Conservation (phyloP, 2,329 filamentous ascomycete genomes). For the Neoscytalidium dimidiatum region DNA sequence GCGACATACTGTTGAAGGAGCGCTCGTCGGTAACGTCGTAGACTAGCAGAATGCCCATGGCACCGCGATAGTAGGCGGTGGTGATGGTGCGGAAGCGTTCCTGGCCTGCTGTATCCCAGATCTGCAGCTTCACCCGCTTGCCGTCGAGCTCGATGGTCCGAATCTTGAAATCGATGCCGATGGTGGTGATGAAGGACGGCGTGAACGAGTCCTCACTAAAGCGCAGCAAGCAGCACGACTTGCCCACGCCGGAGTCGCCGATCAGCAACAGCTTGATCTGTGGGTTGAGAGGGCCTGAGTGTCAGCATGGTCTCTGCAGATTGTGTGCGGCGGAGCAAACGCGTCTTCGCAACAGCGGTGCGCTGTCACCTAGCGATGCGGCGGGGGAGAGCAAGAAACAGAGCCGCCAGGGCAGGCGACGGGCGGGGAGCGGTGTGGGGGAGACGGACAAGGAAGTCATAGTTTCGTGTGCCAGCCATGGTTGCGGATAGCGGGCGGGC, state of each 20-base stretch:
- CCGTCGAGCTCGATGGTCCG: constrained; percentile 98
- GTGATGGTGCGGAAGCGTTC: constrained; percentile 99
- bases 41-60: constrained; percentile 96
- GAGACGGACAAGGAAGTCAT: constrained; percentile 88
- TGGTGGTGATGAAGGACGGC: constrained; percentile 96
- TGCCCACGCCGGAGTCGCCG: constrained; percentile 93
- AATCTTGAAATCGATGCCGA: constrained; percentile 99
- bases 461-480: constrained; percentile 98
- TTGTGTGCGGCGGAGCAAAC: constrained; percentile 14
- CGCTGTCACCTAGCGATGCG: constrained; percentile 18
- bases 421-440: constrained; percentile 20
- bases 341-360: constrained; percentile 6
- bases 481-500: constrained; percentile 23
- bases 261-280: constrained; percentile 97
- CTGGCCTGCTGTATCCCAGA: constrained; percentile 98
- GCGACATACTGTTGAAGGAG: constrained; percentile 83
- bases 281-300: background rate
- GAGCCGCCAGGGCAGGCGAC: constrained; percentile 19
- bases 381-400: constrained; percentile 1
- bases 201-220: constrained; percentile 99
- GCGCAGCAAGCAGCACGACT: constrained; percentile 93
- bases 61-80: constrained; percentile 96
- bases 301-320: background rate
- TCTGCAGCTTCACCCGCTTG: constrained; percentile 98
- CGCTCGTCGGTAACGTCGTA: constrained; percentile 98